Evolutionary conservation across 2,329 filamentous ascomycete genomes (phyloP).

Genomic region (Calonectria multiphialidica): DNA sequence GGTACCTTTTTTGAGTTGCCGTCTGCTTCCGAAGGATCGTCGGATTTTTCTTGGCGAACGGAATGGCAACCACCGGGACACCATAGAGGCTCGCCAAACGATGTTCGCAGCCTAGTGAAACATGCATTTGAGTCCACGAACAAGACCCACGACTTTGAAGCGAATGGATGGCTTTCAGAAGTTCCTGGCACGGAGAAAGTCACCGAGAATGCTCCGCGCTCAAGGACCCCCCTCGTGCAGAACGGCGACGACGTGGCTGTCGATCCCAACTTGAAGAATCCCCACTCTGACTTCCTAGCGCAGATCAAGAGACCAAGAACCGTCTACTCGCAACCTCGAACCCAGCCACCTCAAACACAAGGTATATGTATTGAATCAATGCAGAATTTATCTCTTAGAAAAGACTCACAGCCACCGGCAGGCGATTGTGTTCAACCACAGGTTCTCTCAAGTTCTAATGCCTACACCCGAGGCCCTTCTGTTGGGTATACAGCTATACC

Average conservation of each 20-base stretch:
- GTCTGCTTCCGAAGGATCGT: slow-evolving; percentile 6
- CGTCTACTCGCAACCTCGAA: background rate
- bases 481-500: slow-evolving; percentile 36
- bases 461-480: background rate
- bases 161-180: background rate
- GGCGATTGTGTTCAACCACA: slow-evolving; percentile 35
- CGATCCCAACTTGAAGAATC: background rate
- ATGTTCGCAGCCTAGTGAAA: background rate
- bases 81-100: background rate
- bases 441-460: background rate
- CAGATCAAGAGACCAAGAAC: background rate
- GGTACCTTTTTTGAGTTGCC: slow-evolving; percentile 22
- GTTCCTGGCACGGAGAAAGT: slow-evolving; percentile 15
- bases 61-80: background rate
- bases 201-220: background rate
- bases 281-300: background rate
- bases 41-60: background rate
- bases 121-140: background rate
- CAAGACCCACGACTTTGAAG: background rate
- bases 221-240: background rate
- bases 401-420: slow-evolving; percentile 45
- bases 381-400: slow-evolving; percentile 8
- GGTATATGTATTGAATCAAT: background rate
- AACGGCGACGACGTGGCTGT: background rate
- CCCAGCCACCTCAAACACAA: slow-evolving; percentile 1